phyloP scores from a whole-genome alignment of 192 early-diverging fungal species.

The Backusella circina region DNA sequence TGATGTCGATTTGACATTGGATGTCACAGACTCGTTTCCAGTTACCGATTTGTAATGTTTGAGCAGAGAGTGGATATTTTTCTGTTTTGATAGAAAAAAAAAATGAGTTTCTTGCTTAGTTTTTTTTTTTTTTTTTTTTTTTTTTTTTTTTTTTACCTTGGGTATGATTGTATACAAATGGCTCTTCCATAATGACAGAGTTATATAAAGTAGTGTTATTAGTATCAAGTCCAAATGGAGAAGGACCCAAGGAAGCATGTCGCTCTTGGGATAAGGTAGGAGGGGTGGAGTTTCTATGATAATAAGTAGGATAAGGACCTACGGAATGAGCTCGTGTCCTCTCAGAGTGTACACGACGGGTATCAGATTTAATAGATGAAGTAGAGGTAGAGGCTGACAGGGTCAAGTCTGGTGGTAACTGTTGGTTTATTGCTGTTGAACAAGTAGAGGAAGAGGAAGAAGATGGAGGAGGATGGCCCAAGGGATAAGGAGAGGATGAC shows the following conservation, averaged over 20 bases:
- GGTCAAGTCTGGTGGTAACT: constrained; percentile 3
- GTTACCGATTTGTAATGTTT: constrained; percentile 57
- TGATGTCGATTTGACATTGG: constrained; percentile 47
- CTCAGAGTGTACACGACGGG: neutral
- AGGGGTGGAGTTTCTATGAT: neutral
- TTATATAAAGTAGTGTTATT: neutral
- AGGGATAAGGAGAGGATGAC: neutral
- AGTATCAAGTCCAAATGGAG: neutral
- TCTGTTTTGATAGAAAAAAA: neutral
- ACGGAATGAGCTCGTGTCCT: constrained; percentile 21
- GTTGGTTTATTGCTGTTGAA: neutral
- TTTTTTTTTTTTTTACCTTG: neutral
- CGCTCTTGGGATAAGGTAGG: neutral
- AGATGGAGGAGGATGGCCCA: constrained; percentile 3
- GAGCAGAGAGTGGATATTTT: constrained; percentile 37
- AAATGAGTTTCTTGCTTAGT: neutral
- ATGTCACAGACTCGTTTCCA: constrained; percentile 62
- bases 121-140: neutral
- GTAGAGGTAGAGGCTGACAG: constrained; percentile 8
- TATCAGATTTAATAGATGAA: constrained; percentile 8
- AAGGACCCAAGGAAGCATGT: constrained; percentile 5
- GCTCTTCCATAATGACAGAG: constrained; percentile 1
- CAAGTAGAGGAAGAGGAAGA: neutral
- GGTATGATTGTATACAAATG: neutral
- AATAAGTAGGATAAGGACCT: constrained; percentile 10